phyloP scores from a whole-genome alignment of 192 early-diverging fungal species.

The Phycomyces nitens region DNA sequence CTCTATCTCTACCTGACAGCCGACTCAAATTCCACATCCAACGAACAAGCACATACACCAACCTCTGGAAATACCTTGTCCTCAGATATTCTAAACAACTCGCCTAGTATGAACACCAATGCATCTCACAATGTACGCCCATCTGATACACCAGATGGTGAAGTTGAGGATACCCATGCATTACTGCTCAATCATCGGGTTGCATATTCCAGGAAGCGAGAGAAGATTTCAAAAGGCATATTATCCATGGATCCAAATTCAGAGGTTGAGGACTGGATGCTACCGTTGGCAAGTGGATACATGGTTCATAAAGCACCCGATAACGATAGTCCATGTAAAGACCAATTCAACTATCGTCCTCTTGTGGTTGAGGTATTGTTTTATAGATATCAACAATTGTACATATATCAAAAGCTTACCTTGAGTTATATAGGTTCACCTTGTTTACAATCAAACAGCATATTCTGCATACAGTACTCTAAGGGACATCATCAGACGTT shows the following conservation, averaged over 20 bases:
- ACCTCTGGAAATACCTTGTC: constrained; percentile 8
- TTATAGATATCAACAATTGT: background rate
- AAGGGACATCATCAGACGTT: constrained; percentile 49
- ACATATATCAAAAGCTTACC: background rate
- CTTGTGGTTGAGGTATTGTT: constrained; percentile 41
- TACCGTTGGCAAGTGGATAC: constrained; percentile 50
- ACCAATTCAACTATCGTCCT: constrained; percentile 39
- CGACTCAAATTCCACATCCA: background rate
- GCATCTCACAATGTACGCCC: background rate
- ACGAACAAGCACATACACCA: constrained; percentile 11
- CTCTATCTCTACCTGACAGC: constrained; percentile 9
- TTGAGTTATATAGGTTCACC: constrained; percentile 25
- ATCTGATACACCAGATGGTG: background rate
- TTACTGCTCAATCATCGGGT: constrained; percentile 51
- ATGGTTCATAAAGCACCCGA: constrained; percentile 41
- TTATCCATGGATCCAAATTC: constrained; percentile 13
- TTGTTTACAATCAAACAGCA: constrained; percentile 29
- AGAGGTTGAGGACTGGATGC: constrained; percentile 32
- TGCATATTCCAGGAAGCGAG: constrained; percentile 38
- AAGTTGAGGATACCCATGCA: constrained; percentile 37
- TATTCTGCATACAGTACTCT: constrained; percentile 36
- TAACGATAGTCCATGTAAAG: constrained; percentile 40
- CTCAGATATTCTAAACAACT: background rate
- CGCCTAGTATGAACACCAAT: background rate
- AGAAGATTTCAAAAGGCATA: constrained; percentile 17